phyloP scores from a whole-genome alignment of 2,329 filamentous ascomycete species.

The Nothopassalora personata region DNA sequence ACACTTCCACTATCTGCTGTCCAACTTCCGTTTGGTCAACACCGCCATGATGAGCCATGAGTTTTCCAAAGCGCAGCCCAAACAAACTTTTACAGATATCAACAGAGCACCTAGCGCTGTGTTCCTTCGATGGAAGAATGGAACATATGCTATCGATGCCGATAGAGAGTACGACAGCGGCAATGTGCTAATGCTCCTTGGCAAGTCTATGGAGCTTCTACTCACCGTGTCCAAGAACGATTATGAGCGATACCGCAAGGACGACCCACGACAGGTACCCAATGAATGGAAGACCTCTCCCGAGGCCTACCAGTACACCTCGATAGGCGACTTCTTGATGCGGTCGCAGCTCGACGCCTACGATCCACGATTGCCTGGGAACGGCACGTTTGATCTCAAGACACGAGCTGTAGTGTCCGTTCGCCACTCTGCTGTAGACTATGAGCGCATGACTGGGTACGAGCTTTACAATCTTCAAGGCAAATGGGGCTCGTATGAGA shows the following conservation, averaged over 20 bases:
- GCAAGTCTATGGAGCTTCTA: slow-evolving; percentile 94
- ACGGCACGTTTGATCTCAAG: slow-evolving; percentile 93
- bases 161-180: slow-evolving; percentile 86
- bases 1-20: slow-evolving; percentile 91
- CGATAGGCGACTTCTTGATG: slow-evolving; percentile 82
- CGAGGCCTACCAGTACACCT: slow-evolving; percentile 84
- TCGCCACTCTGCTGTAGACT: slow-evolving; percentile 73
- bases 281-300: slow-evolving; percentile 66
- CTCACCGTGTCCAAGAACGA: slow-evolving; percentile 76
- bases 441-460: slow-evolving; percentile 73
- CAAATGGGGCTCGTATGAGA: slow-evolving; percentile 83
- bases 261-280: slow-evolving; percentile 61
- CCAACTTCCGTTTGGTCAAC: slow-evolving; percentile 71
- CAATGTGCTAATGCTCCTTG: slow-evolving; percentile 84
- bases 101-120: slow-evolving; percentile 69
- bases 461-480: slow-evolving; percentile 74
- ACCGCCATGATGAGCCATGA: slow-evolving; percentile 59
- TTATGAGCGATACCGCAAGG: slow-evolving; percentile 76
- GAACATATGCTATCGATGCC: slow-evolving; percentile 87
- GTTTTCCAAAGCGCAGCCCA: slow-evolving; percentile 53
- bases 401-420: slow-evolving; percentile 87
- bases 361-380: slow-evolving; percentile 78
- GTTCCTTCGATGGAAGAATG: slow-evolving; percentile 77
- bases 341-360: slow-evolving; percentile 90
- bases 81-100: slow-evolving; percentile 65